These are phyloP conservation scores for Penicillium corylophilum DNA, from an alignment of 2,329 filamentous ascomycete species.

Conservation along the genomic window DNA sequence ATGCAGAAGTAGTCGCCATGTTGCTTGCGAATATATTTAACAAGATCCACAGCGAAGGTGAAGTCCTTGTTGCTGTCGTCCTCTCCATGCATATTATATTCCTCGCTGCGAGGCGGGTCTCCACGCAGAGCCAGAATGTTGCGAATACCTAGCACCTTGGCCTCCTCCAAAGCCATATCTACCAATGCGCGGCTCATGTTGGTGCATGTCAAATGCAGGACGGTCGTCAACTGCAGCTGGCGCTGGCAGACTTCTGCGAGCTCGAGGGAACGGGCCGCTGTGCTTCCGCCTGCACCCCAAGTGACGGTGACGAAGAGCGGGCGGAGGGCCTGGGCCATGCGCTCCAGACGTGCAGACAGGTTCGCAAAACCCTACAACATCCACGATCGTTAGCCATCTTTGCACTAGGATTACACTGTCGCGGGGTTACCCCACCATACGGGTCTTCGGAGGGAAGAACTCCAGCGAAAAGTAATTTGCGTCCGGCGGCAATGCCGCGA, in stretches of 20 bases:
- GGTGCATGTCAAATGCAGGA: slow-evolving; percentile 93
- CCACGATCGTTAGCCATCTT: slow-evolving; percentile 24
- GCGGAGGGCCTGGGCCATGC: slow-evolving; percentile 87
- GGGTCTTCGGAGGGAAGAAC: slow-evolving; percentile 98
- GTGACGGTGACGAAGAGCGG: slow-evolving; percentile 97
- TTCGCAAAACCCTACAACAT: slow-evolving; percentile 74
- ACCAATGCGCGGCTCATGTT: slow-evolving; percentile 89
- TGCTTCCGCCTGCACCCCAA: slow-evolving; percentile 95
- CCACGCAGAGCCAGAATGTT: slow-evolving; percentile 92
- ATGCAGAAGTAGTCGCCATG: slow-evolving; percentile 96
- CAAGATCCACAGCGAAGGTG: slow-evolving; percentile 82
- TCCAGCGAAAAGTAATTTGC: slow-evolving; percentile 92
- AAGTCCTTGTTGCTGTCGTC: slow-evolving; percentile 72
- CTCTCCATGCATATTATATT: slow-evolving; percentile 70
- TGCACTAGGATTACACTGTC: slow-evolving; percentile 4
- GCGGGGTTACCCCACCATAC: slow-evolving; percentile 61
- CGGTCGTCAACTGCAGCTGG: slow-evolving; percentile 88
- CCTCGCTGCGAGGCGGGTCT: slow-evolving; percentile 83
- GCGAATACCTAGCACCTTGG: slow-evolving; percentile 83
- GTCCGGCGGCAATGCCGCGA: slow-evolving; percentile 79
- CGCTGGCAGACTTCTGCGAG: slow-evolving; percentile 93
- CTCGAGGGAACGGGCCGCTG: slow-evolving; percentile 85
- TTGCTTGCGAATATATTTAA: slow-evolving; percentile 79
- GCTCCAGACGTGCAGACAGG: slow-evolving; percentile 85
- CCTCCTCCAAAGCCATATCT: slow-evolving; percentile 85